Conservation (phyloP, 148 eudicot species). For the Amaranthus hypochondriacus region DNA sequence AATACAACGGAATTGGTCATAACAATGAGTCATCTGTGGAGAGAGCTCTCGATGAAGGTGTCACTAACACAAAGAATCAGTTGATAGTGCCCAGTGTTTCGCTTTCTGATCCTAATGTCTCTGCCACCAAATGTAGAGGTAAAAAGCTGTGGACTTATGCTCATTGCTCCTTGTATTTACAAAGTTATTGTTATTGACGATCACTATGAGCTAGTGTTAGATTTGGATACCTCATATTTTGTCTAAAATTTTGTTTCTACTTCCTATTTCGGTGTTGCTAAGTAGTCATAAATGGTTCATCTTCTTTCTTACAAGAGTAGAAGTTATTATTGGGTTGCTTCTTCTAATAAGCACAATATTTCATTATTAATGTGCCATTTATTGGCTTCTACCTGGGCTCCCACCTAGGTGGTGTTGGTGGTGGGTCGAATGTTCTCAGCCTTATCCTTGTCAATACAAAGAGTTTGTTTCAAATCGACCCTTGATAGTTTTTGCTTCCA, state of each 20-base stretch:
- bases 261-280: not conserved
- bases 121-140: conserved; percentile 35
- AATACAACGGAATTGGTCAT: conserved; percentile 26
- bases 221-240: not conserved
- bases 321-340: no score
- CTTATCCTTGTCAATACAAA: no score
- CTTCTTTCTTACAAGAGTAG: not conserved
- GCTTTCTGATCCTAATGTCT: conserved; percentile 20
- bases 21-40: conserved; percentile 25
- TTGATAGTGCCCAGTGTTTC: conserved; percentile 11
- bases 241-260: not conserved
- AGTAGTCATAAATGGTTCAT: not conserved
- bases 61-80: conserved; percentile 23
- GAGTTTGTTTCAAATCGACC: no score
- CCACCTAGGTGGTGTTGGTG: no score
- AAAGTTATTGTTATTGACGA: not conserved
- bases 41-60: conserved; percentile 30
- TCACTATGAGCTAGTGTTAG: not conserved
- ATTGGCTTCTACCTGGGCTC: no score
- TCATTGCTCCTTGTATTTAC: not conserved
- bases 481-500: no score
- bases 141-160: conserved; percentile 3
- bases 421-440: no score
- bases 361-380: no score
- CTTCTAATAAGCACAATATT: not conserved